These are phyloP conservation scores for Naematelia aurantialba DNA, from an alignment of 768 basidiomycete genomes.

Conservation along the genomic window DNA sequence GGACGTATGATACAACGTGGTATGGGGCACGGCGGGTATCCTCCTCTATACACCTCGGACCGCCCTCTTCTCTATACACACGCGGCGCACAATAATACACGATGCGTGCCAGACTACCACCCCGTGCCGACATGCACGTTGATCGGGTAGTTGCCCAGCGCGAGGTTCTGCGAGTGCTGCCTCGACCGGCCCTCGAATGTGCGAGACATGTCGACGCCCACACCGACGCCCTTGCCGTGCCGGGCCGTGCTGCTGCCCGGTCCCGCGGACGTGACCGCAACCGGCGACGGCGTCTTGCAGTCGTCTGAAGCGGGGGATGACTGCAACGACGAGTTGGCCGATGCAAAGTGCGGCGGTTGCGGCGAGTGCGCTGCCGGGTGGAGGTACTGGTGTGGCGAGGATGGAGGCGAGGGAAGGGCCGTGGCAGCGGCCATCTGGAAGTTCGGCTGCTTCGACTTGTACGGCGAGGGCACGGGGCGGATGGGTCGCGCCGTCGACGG, in stretches of 20 bases:
- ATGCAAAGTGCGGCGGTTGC: constrained; percentile 30
- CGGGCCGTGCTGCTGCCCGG: constrained; percentile 4
- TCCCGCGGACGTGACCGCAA: constrained; percentile 25
- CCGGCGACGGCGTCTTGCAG: constrained; percentile 44
- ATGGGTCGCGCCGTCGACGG: constrained; percentile 30
- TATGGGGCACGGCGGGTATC: background rate
- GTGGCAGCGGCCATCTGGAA: constrained; percentile 7
- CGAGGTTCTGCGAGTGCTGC: background rate
- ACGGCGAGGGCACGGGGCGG: constrained; percentile 41
- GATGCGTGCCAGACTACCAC: background rate
- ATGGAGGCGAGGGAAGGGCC: constrained; percentile 36
- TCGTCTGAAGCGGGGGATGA: constrained; percentile 45
- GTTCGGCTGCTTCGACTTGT: constrained; percentile 22
- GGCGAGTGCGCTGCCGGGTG: constrained; percentile 23
- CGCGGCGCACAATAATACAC: background rate
- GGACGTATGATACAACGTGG: constrained; percentile 3
- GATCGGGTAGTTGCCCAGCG: background rate
- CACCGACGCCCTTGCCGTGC: constrained; percentile 3
- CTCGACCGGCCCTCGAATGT: background rate
- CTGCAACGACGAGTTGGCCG: constrained; percentile 36
- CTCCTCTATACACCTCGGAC: background rate
- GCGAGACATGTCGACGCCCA: background rate
- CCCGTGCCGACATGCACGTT: background rate
- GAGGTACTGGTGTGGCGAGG: constrained; percentile 27
- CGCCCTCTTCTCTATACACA: background rate